Evolutionary conservation across 495 filamentous ascomycete genomes (phyloP).

Genomic region (Penicillium desertorum): DNA sequence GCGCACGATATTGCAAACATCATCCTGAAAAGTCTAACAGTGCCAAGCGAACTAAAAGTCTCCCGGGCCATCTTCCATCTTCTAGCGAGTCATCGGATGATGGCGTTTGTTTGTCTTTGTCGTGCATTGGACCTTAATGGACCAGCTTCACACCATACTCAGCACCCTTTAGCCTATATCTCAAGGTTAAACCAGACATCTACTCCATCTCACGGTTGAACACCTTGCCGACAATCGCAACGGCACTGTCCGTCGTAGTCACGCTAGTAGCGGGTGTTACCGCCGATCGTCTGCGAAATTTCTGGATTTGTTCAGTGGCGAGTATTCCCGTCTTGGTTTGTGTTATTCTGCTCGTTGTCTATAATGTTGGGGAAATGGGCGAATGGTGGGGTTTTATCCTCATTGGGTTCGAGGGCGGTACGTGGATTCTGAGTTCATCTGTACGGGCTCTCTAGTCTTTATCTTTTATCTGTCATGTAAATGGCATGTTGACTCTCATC

Average conservation of each 20-base stretch:
- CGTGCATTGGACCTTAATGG: conserved; percentile 32
- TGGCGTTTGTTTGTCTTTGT: conserved; percentile 35
- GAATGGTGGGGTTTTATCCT: conserved; percentile 37
- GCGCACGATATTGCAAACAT: conserved; percentile 31
- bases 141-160: conserved; percentile 31
- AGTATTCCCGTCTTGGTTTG: conserved; percentile 30
- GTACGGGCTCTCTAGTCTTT: neutral
- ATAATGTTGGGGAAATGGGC: conserved; percentile 34
- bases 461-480: neutral
- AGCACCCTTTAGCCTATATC: conserved; percentile 31
- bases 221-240: conserved; percentile 28
- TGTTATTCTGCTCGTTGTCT: conserved; percentile 26
- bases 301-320: conserved; percentile 30
- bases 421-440: conserved; percentile 2
- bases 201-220: conserved; percentile 24
- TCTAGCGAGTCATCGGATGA: conserved; percentile 28
- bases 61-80: conserved; percentile 21
- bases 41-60: conserved; percentile 26
- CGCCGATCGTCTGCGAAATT: conserved; percentile 29
- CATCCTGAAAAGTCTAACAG: conserved; percentile 29
- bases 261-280: conserved; percentile 28
- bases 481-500: neutral
- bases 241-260: conserved; percentile 34
- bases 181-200: conserved; percentile 30
- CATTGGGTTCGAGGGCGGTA: conserved; percentile 35